Conservation (phyloP, 768 basidiomycete genomes). For the Macrolepiota dolichaula region DNA sequence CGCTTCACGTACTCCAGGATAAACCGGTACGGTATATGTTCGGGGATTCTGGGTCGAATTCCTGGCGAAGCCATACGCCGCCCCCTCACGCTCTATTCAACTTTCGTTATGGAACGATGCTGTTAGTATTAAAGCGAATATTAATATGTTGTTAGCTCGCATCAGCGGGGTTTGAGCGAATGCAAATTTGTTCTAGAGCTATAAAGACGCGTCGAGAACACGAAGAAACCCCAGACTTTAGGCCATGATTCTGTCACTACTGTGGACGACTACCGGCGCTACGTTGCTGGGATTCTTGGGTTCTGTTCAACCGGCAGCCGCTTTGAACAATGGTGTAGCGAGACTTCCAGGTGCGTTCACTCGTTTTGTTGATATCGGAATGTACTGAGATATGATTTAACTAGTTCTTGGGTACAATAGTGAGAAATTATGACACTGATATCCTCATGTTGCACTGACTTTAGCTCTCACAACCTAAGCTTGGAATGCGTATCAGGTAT, state of each 20-base stretch:
- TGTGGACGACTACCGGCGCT: slow-evolving; percentile 18
- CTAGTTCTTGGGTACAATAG: slow-evolving; percentile 65
- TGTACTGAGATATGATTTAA: not conserved
- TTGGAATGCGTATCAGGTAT: slow-evolving; percentile 67
- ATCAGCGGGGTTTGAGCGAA: not conserved
- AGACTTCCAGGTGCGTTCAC: slow-evolving; percentile 31
- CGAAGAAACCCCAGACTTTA: not conserved
- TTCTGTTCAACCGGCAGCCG: slow-evolving; percentile 15
- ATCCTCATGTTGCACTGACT: not conserved
- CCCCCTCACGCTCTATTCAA: not conserved
- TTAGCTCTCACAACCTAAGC: slow-evolving; percentile 29
- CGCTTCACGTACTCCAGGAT: not conserved
- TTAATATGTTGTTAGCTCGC: not conserved
- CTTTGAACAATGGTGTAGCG: slow-evolving; percentile 31
- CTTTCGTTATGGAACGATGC: not conserved
- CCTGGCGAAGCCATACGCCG: not conserved
- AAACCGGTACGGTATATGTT: slow-evolving; percentile 14
- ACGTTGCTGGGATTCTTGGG: slow-evolving; percentile 16
- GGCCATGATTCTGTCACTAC: slow-evolving; percentile 19
- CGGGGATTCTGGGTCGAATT: slow-evolving; percentile 12
- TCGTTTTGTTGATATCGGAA: not conserved
- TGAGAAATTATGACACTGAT: slow-evolving; percentile 24
- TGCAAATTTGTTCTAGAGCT: not conserved
- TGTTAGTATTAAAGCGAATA: too few species aligned
- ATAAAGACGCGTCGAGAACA: not conserved